These are phyloP conservation scores for Diaporthe helianthi DNA, from an alignment of 2,329 filamentous ascomycete genomes.

Conservation along the genomic window DNA sequence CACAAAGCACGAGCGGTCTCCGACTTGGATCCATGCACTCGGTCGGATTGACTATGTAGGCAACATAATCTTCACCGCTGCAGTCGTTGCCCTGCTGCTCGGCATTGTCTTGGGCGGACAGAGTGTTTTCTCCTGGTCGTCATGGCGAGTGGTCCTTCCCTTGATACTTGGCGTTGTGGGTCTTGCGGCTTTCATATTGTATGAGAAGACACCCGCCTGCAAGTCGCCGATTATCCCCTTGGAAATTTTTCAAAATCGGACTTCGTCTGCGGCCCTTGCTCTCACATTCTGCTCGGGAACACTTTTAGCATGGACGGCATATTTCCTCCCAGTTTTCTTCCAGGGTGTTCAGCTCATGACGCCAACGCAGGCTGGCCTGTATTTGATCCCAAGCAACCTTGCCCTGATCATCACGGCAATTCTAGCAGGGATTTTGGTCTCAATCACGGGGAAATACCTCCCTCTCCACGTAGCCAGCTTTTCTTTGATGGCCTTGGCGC, in stretches of 20 bases:
- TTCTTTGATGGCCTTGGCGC: too few relatives aligned
- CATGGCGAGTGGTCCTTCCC: neutral
- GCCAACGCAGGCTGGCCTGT: slow-evolving; percentile 51
- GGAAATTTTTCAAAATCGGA: slow-evolving; percentile 52
- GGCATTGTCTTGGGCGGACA: neutral
- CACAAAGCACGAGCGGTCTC: neutral
- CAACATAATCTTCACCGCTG: slow-evolving; percentile 5
- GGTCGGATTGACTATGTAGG: neutral
- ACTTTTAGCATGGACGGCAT: neutral
- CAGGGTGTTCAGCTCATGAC: slow-evolving; percentile 34
- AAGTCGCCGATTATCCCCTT: slow-evolving; percentile 48
- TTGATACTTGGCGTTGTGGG: neutral
- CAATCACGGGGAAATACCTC: too few relatives aligned
- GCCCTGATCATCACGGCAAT: slow-evolving; percentile 36
- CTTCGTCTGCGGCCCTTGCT: slow-evolving; percentile 33
- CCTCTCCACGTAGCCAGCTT: too few relatives aligned
- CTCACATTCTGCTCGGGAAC: slow-evolving; percentile 42
- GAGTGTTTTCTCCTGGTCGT: neutral
- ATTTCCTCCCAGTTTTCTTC: slow-evolving; percentile 43
- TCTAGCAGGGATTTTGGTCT: too few relatives aligned
- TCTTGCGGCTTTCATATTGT: neutral
- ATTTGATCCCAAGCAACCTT: slow-evolving; percentile 38
- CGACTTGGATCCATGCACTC: neutral
- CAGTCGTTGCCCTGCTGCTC: neutral
- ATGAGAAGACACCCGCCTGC: neutral